A percentile compares a stretch with the other conserved stretches of the same genome.
Conservation (phyloP, 1,284 basidiomycete species). For the Cryptococcus maquisensis region DNA sequence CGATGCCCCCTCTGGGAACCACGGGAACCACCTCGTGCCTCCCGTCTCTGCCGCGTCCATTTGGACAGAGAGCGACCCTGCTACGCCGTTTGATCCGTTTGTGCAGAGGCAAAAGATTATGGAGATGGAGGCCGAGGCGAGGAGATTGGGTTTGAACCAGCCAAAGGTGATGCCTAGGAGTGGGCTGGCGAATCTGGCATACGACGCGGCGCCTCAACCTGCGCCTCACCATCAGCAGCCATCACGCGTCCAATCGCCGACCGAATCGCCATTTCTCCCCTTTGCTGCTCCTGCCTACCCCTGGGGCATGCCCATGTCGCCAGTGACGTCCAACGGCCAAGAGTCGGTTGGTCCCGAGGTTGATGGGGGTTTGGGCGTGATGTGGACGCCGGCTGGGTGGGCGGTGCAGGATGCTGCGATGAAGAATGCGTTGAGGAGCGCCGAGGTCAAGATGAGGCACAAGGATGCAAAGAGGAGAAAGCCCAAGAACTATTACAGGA, state of each 20-base stretch:
- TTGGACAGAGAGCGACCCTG: slow-evolving; percentile 42
- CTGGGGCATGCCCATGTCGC: slow-evolving; percentile 41
- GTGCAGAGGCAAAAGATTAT: slow-evolving; percentile 9
- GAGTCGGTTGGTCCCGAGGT: slow-evolving; percentile 12
- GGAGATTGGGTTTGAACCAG: not conserved
- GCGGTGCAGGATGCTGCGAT: slow-evolving; percentile 39
- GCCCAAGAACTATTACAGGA: slow-evolving; percentile 35
- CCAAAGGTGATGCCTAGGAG: not conserved
- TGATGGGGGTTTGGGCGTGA: slow-evolving; percentile 28
- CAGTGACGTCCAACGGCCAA: slow-evolving; percentile 7
- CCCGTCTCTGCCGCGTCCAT: slow-evolving; percentile 27
- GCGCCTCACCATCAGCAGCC: not conserved
- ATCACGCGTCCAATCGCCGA: not conserved
- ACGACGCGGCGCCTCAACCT: not conserved
- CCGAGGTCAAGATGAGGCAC: slow-evolving; percentile 18
- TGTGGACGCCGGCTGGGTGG: slow-evolving; percentile 43
- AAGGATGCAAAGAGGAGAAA: slow-evolving; percentile 7
- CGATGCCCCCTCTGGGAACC: not conserved
- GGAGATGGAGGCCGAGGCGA: slow-evolving; percentile 7
- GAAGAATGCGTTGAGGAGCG: slow-evolving; percentile 26
- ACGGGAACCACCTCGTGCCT: slow-evolving; percentile 10
- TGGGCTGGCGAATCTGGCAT: slow-evolving; percentile 3
- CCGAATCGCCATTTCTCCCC: not conserved
- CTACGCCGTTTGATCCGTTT: slow-evolving; percentile 34
- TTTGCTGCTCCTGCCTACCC: slow-evolving; percentile 23